Base-by-base conservation (phyloP, 2,329 filamentous ascomycete genomes). In the Penicillium polonicum region DNA sequence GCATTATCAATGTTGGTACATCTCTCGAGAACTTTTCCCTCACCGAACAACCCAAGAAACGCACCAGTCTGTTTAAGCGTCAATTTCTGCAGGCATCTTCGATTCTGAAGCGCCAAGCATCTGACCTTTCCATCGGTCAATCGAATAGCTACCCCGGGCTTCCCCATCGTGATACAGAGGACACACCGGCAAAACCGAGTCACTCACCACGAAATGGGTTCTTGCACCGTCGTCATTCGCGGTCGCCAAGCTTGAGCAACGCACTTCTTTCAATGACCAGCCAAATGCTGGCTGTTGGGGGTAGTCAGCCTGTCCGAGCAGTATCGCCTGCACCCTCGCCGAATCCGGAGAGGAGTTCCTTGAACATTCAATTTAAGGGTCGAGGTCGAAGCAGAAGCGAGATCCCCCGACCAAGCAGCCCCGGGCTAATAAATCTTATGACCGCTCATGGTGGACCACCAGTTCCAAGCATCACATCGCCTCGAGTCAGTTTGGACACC, bases 341-440 rank as follows among this genome's bases (percentile, higher is more conserved):
- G 33, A 72, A 59, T 53, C 64, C 66, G 31, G 69, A 68, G 35
- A 65, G 78, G 15, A 70, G 64, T 52, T 68, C 72, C 5, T 85
- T 85, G 31, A 78, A 74, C 51, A 75, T 76, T 50, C 72, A 74
- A 4, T 76, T 83, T 43, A 80, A 76, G 58, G 64, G 57, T 42
- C 80, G 83, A 29, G 78, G 71, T 41, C 76, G 85, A 63, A 86
- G 83, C 68, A 80, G 79, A 65, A 87, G 84, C 67, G 85, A 87
- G 58, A 71, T 86, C 7, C 68, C 79, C 19, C 77, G 75, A 63
- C 75, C 66, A 52, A 67, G 68, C 53, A 70, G 69, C 33, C 72
- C 75, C 29, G 80, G 80, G 10, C 70, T 87, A 57, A 74, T 76
- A 12, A 80, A 82, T 51, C 74, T 87, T 36, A 83, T 84, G 78